Evolutionary conservation across 176 grass and related monocot species (phyloP).

Genomic region (Saccharum spontaneum): DNA sequence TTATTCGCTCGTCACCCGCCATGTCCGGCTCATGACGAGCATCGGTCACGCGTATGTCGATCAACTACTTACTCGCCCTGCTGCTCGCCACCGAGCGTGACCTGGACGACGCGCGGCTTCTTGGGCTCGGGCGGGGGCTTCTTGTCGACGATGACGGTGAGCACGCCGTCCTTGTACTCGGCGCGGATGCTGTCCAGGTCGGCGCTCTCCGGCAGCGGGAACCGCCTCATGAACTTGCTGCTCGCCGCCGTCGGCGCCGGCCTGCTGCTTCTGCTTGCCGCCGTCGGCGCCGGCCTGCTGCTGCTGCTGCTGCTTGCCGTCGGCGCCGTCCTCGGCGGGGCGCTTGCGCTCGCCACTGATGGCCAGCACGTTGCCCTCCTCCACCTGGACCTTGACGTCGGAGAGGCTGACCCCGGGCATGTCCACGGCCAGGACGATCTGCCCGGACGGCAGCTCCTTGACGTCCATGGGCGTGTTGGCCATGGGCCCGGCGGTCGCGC

Average conservation of each 20-base stretch:
- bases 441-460: conserved; percentile 61
- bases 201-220: conserved; percentile 54
- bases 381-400: conserved; percentile 63
- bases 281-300: not conserved
- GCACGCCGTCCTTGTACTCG: conserved; percentile 58
- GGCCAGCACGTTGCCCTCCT: conserved; percentile 62
- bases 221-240: conserved; percentile 44
- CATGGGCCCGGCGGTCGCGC: conserved; percentile 13
- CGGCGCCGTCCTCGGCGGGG: conserved; percentile 33
- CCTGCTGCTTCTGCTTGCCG: not conserved
- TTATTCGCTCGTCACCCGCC: not conserved
- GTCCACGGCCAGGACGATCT: conserved; percentile 48
- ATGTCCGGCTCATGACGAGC: not conserved
- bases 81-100: conserved; percentile 29
- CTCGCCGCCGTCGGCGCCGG: not conserved
- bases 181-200: conserved; percentile 50
- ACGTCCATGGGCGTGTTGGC: conserved; percentile 73
- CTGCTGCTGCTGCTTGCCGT: not conserved
- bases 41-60: not conserved
- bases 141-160: conserved; percentile 61
- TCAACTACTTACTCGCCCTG: not conserved
- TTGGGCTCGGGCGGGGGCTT: conserved; percentile 57
- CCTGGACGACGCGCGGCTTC: conserved; percentile 57
- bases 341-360: conserved; percentile 65
- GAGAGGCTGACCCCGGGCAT: conserved; percentile 48